Evolutionary conservation across 2,329 filamentous ascomycete species (phyloP).

Genomic region (Zelopaecilomyces penicillatus): DNA sequence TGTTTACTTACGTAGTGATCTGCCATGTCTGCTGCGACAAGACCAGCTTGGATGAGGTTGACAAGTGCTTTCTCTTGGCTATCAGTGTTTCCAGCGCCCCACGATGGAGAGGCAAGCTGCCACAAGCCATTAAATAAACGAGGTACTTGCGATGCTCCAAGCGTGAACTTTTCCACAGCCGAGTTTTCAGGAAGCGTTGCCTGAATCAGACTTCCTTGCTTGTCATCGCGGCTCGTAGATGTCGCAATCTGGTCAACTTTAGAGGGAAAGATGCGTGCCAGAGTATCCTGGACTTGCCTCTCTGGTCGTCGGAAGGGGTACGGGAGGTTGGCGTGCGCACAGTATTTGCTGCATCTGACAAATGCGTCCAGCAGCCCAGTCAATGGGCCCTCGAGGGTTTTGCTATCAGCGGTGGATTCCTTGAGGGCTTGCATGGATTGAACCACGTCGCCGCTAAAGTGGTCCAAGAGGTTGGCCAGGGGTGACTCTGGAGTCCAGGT

Average conservation of each 20-base stretch:
- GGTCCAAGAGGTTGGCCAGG: constrained; percentile 12
- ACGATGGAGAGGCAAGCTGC: constrained; percentile 23
- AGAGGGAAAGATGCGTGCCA: constrained; percentile 16
- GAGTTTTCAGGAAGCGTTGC: not conserved
- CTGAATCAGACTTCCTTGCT: not conserved
- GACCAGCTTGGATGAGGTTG: constrained; percentile 11
- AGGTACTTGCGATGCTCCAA: constrained; percentile 15
- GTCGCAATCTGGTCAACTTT: constrained; percentile 1
- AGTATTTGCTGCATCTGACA: constrained; percentile 13
- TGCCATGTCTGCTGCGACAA: constrained; percentile 39
- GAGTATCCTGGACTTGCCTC: constrained; percentile 23
- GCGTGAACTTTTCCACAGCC: constrained; percentile 14
- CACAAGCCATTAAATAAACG: constrained; percentile 23
- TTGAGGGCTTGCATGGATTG: constrained; percentile 30
- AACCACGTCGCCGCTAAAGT: constrained; percentile 26
- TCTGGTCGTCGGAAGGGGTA: constrained; percentile 17
- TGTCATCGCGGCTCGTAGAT: constrained; percentile 1
- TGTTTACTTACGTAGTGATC: constrained; percentile 36
- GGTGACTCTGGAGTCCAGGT: constrained; percentile 5
- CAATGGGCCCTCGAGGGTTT: constrained; percentile 11
- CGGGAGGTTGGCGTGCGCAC: not conserved
- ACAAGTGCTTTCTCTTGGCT: constrained; percentile 12
- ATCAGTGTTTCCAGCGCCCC: constrained; percentile 15
- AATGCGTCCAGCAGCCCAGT: constrained; percentile 14
- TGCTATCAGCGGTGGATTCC: constrained; percentile 17